Percentiles rank a stretch among this genome's conserved stretches.
phyloP scores from a whole-genome alignment of 805 yeast genomes.

The Teunomyces panamensis region DNA sequence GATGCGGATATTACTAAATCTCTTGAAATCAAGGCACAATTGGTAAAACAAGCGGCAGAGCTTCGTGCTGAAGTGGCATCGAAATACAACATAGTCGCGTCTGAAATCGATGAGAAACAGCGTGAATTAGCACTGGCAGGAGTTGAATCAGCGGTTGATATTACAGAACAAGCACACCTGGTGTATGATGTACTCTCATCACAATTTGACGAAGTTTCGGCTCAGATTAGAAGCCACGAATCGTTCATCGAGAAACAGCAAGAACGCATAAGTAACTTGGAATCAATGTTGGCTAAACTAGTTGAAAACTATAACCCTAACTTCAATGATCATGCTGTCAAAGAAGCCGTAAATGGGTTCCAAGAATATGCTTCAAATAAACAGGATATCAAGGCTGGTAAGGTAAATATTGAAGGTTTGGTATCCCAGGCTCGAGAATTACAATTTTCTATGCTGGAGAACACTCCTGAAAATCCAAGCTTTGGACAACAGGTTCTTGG shows the following conservation, averaged over 20 bases:
- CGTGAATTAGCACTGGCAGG: constrained; percentile 5
- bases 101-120: constrained; percentile 6
- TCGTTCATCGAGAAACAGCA: constrained; percentile 9
- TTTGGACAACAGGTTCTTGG: constrained; percentile 23
- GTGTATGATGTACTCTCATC: constrained; percentile 18
- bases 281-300: constrained; percentile 48
- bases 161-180: constrained; percentile 7
- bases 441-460: background rate
- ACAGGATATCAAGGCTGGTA: constrained; percentile 18
- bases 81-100: constrained; percentile 6
- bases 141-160: constrained; percentile 1
- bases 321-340: constrained; percentile 84
- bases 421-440: constrained; percentile 3
- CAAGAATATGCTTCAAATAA: constrained; percentile 47
- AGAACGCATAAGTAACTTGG: constrained; percentile 33
- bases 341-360: constrained; percentile 58
- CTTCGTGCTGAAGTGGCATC: constrained; percentile 13
- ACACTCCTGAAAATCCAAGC: constrained; percentile 10
- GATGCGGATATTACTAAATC: constrained; percentile 20
- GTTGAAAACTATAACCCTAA: constrained; percentile 69
- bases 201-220: constrained; percentile 10
- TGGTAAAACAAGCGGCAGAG: constrained; percentile 18
- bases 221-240: constrained; percentile 1
- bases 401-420: constrained; percentile 9
- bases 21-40: constrained; percentile 25